These are phyloP conservation scores for Urtica urens DNA, from an alignment of 306 rosid genomes.

Conservation along the genomic window DNA sequence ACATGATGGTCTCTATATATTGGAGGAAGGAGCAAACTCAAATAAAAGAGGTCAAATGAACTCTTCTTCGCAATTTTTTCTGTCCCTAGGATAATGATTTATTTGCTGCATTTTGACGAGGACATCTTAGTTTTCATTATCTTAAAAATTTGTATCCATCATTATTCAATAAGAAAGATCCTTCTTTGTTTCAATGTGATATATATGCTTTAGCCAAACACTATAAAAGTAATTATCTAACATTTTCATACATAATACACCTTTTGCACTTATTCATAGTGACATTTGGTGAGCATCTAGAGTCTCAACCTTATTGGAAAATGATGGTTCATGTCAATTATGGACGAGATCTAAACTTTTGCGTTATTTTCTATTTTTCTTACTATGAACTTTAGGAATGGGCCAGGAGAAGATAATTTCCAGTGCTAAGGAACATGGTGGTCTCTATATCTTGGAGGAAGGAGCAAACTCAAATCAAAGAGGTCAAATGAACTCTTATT, in stretches of 20 bases:
- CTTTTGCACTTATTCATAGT: neutral
- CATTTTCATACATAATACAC: neutral
- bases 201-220: neutral
- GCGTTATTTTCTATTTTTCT: neutral
- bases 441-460: neutral
- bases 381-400: neutral
- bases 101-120: constrained; percentile 1
- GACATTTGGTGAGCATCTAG: neutral
- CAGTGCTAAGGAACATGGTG: neutral
- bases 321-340: neutral
- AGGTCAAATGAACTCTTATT: too few species aligned
- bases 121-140: constrained; percentile 3
- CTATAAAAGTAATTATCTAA: neutral
- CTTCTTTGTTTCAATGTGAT: neutral
- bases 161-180: neutral
- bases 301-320: neutral
- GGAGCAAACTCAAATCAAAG: neutral
- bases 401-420: constrained; percentile 1
- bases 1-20: neutral
- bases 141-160: neutral
- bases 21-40: neutral
- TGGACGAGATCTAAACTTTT: neutral
- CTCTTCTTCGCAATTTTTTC: neutral
- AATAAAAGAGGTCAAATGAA: too few species aligned
- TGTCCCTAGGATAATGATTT: neutral